Evolutionary conservation across 2,329 filamentous ascomycete species (phyloP), one percentile per base, ranked within the genome.

Genomic region (Sarocladium kiliense): DNA sequence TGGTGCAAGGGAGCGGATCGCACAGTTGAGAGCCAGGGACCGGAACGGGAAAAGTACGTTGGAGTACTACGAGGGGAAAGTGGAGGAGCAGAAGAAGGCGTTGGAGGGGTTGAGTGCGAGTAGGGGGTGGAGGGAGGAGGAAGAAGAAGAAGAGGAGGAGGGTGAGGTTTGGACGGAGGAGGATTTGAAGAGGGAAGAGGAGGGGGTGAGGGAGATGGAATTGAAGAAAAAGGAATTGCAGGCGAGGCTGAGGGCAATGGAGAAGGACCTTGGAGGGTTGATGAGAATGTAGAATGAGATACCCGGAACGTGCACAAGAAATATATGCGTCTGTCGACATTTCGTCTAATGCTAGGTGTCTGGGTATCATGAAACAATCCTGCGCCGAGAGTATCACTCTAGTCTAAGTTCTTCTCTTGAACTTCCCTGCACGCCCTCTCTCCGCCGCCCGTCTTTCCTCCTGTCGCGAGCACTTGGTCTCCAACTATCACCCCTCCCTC

Each of bases 1-100:
- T 0, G 92, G 91, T 3, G 90, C 89, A 3, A 70, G 80, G 16
- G 90, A 96, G 64, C 82, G 86, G 58, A 95, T 97, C 61, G 76
- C 84, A 0, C 77, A 78, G 39, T 77, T 96, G 65, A 80, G 91
- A 58, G 80, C 81, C 54, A 85, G 89, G 63, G 82, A 93, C 68
- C 78, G 82, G 37, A 80, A 89, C 63, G 80, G 94, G 57, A 78
- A 78, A 30, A 84, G 84, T 49, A 96, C 91, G 21, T 77, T 94
- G 64, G 82, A 81, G 11, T 88, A 90, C 62, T 91, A 96, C 64
- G 92, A 97, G 72, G 78, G 79, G 12, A 85, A 86, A 55, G 89
- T 97, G 1, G 81, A 84, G 7, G 85, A 88, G 65, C 93, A 96
- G 72, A 79, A 84, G 11, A 80, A 83, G 57, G 83, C 91, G 63